Evolutionary conservation across 495 filamentous ascomycete genomes (phyloP).

Genomic region (Eremomyces bilateralis): DNA sequence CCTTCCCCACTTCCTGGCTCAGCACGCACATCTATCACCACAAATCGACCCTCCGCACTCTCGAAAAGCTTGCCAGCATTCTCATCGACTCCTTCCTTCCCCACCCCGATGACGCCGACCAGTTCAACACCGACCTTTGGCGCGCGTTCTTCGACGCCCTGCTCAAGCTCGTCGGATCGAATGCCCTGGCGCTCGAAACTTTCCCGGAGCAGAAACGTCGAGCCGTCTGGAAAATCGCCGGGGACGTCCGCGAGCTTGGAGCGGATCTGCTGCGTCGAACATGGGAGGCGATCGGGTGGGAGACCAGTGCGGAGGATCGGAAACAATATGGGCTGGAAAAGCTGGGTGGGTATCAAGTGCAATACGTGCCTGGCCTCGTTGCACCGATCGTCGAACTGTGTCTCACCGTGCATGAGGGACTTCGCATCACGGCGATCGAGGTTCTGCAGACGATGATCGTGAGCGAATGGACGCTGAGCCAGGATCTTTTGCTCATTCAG

Average conservation of each 20-base stretch:
- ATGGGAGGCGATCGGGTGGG: conserved; percentile 97
- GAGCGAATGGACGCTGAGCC: conserved; percentile 92
- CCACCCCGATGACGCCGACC: conserved; percentile 74
- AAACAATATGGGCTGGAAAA: conserved; percentile 54
- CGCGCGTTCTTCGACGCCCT: conserved; percentile 77
- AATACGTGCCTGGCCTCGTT: conserved; percentile 86
- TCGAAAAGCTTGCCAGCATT: conserved; percentile 65
- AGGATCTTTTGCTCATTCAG: conserved; percentile 79
- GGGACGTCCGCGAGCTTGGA: conserved; percentile 82
- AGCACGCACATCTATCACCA: conserved; percentile 91
- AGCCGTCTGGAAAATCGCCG: conserved; percentile 96
- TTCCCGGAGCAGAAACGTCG: conserved; percentile 93
- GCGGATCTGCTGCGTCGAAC: conserved; percentile 62
- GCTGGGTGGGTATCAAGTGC: conserved; percentile 92
- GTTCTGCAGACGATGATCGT: conserved; percentile 95
- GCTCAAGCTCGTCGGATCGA: conserved; percentile 70
- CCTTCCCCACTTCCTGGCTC: conserved; percentile 78
- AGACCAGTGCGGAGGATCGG: conserved; percentile 55
- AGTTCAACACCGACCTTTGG: conserved; percentile 86
- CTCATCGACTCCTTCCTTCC: conserved; percentile 63
- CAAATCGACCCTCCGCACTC: conserved; percentile 64
- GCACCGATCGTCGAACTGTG: conserved; percentile 85
- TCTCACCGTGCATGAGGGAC: conserved; percentile 80
- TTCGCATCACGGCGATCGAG: conserved; percentile 76
- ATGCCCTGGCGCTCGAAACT: conserved; percentile 76